A percentile compares a stretch with the other conserved stretches of the same genome.
Evolutionary conservation across 106 monocot genomes (phyloP).

Genomic region (Xerophyta viscosa): DNA sequence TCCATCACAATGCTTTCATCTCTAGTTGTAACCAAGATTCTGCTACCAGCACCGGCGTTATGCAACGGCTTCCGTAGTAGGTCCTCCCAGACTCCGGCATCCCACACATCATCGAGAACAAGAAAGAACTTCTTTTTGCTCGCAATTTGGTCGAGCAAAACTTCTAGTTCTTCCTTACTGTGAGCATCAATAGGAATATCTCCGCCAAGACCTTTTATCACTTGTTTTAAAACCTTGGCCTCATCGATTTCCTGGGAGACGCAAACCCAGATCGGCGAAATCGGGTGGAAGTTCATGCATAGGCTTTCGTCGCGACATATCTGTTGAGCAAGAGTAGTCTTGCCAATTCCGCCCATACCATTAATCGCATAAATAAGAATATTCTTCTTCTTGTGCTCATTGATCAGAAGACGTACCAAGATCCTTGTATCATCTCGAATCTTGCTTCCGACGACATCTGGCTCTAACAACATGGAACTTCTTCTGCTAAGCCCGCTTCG

Average conservation of each 20-base stretch:
- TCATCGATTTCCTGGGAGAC: slow-evolving; percentile 17
- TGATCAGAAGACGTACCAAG: slow-evolving; percentile 16
- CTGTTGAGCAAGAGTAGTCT: slow-evolving; percentile 34
- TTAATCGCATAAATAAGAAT: slow-evolving; percentile 12
- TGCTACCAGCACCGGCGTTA: slow-evolving; percentile 9
- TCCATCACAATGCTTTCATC: slow-evolving; percentile 12
- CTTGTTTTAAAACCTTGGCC: slow-evolving; percentile 9
- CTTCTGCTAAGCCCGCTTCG: background rate
- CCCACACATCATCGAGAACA: slow-evolving; percentile 50
- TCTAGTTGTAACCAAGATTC: slow-evolving; percentile 35
- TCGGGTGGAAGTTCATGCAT: background rate
- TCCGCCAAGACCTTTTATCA: slow-evolving; percentile 15
- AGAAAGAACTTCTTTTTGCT: slow-evolving; percentile 24
- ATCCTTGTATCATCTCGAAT: slow-evolving; percentile 15
- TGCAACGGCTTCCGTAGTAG: slow-evolving; percentile 20
- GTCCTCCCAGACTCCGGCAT: slow-evolving; percentile 28
- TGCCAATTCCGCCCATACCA: slow-evolving; percentile 41
- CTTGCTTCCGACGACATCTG: slow-evolving; percentile 13
- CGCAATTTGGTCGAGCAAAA: slow-evolving; percentile 1
- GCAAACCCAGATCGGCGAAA: slow-evolving; percentile 11
- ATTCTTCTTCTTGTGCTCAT: background rate
- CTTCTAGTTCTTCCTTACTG: slow-evolving; percentile 7
- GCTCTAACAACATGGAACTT: slow-evolving; percentile 6
- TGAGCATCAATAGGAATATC: slow-evolving; percentile 5
- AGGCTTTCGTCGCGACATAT: slow-evolving; percentile 11